Evolutionary conservation across 1,284 basidiomycete species (phyloP), one percentile per base, ranked within the genome.

Genomic region (Neotropicomus parvogracilis): DNA sequence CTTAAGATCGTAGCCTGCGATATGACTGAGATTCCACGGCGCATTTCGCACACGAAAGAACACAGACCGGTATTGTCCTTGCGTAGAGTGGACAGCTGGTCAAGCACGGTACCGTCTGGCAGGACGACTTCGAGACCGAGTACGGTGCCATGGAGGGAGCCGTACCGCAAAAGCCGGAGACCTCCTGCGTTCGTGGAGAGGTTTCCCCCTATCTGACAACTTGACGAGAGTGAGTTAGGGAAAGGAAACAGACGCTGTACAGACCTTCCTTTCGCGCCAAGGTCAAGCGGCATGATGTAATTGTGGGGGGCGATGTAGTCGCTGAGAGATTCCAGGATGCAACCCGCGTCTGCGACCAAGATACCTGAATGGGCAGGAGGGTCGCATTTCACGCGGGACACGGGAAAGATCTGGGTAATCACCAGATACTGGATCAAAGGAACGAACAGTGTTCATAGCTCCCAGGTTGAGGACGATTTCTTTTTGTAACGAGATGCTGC

Each of bases 191-290:
- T 99, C 11, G 97, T 99, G 0, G 97, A 87, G 27, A 99, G 80
- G 65, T 99, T 99, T 31, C 97, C 97, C 46, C 97, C 97, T 57
- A 99, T 97, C 62, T 98, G 95, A 72, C 97, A 99, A 58, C 89
- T 91, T 54, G 38, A 48, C 24, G 44, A 54, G n/a, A 9, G 38
- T 50, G 31, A 55, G 41, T 13, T 6, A 12, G 46, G 33, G 32
- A 24, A 9, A 20, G 12, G 27, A 27, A 29, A 20, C 40, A 6
- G 26, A 24, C 2, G 27, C 16, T 32, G 13, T 19, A 70, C 81
- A 41, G 49, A 86, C 78, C 91, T 95, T 62, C 97, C 97, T 75
- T 99, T 99, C 16, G 97, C 97, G 43, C 95, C 97, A 6, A 99
- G 77, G 66, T 99, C 97, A 35, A 99, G 80, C 4, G 97, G 97